Evolutionary conservation across 129 eudicot genomes (phyloP), one percentile per base, ranked within the genome.

Genomic region (Oenanthe sinensis): DNA sequence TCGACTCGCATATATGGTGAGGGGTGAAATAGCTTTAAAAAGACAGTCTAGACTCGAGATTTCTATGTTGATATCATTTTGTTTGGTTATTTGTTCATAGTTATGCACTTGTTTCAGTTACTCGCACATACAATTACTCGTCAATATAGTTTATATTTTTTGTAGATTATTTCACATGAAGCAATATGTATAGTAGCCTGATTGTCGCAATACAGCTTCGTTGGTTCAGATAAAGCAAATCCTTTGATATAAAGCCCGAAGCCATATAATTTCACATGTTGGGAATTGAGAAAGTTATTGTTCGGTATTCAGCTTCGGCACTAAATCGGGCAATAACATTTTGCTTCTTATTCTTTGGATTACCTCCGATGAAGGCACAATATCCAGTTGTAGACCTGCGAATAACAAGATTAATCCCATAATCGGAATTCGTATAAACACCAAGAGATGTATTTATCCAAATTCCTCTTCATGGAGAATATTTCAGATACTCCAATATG

Each of bases 361-460:
- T 26, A 3, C 13, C 39, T 1, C 71, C 42, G 30, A 65, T 14
- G 6, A 65, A 2, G 8, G 36, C 0, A 3, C 39, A 63, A 63
- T 12, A 65, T 8, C 50, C 20, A 1, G 65, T 55, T 20, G 20
- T 13, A 24, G 16, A 17, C n/a, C 3, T 15, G 19, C 55, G 26
- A 17, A 52, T 4, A 5, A 37, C n/a, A 50, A 58, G 8, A 20
- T 39, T 5, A 30, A 48, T 72, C 1, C 8, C 47, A 44, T 63
- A 77, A 40, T 77, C 80, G n/a, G 20, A n/a, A 26, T 77, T n/a
- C 15, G 72, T 55, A 39, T 55, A 60, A 24, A 72, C 49, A 3
- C 15, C 4, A 58, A 44, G 13, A 43, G 30, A 0, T 71, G 54
- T 58, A 36, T 52, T 16, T 65, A 44, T 44, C 47, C 47, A 44